Conservation (phyloP, 2,329 filamentous ascomycete species). For the Ophiostoma triangulosporum region DNA sequence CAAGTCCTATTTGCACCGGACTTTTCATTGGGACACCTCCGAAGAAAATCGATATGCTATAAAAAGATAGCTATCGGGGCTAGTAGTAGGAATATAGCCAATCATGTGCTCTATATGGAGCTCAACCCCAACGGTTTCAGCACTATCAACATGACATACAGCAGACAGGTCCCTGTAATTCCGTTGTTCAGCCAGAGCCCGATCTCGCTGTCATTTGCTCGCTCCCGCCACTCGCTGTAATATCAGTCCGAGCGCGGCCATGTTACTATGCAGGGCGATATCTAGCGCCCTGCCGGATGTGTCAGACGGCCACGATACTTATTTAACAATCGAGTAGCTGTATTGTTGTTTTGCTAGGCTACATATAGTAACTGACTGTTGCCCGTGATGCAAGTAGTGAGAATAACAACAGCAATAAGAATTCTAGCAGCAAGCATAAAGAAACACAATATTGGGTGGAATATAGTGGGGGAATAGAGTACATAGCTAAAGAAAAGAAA, state of each 20-base stretch:
- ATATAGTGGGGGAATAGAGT: slow-evolving; percentile 1
- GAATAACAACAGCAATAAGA: no score
- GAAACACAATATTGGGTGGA: background rate
- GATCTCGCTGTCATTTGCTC: slow-evolving; percentile 7
- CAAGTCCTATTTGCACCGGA: slow-evolving; percentile 5
- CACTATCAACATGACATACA: background rate
- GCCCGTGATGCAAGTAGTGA: no score
- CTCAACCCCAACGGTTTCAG: slow-evolving; percentile 9
- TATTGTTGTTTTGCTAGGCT: no score
- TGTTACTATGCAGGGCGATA: slow-evolving; percentile 4
- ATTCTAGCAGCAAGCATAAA: no score
- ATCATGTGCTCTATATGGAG: slow-evolving; percentile 2
- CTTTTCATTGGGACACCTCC: slow-evolving; percentile 7
- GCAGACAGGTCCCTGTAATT: background rate
- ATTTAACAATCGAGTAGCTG: no score
- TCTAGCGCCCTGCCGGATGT: no score
- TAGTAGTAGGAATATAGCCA: background rate
- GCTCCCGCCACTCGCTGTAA: slow-evolving; percentile 7
- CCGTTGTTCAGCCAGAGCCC: background rate
- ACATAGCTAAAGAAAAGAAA: background rate
- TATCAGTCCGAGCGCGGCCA: slow-evolving; percentile 8
- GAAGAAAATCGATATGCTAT: slow-evolving; percentile 4
- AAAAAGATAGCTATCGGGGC: slow-evolving; percentile 5
- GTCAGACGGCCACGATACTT: no score
- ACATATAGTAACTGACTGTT: no score